phyloP scores from a whole-genome alignment of 1,284 basidiomycete species.

The Cerrena zonata region DNA sequence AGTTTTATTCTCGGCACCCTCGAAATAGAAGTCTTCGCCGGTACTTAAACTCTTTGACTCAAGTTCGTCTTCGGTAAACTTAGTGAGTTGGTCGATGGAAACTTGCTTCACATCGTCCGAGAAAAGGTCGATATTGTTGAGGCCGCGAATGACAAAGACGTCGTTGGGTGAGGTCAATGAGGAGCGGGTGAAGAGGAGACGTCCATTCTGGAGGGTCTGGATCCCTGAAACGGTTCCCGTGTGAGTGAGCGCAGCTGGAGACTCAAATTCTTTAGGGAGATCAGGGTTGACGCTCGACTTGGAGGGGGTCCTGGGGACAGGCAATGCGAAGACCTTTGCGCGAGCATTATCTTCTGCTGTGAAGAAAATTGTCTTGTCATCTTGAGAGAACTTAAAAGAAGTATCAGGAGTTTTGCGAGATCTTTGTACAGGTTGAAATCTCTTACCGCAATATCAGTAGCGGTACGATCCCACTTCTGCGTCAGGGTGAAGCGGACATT shows the following conservation, averaged over 20 bases:
- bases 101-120: conserved; percentile 18
- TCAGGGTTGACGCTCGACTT: conserved; percentile 45
- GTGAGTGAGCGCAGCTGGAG: conserved; percentile 55
- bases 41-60: conserved; percentile 48
- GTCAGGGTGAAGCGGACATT: conserved; percentile 68
- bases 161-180: conserved; percentile 73
- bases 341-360: conserved; percentile 72
- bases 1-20: conserved; percentile 62
- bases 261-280: conserved; percentile 42
- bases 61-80: conserved; percentile 54
- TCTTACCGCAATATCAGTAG: conserved; percentile 53
- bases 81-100: conserved; percentile 49
- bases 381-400: conserved; percentile 58
- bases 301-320: conserved; percentile 56
- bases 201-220: conserved; percentile 53
- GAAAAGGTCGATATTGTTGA: conserved; percentile 17
- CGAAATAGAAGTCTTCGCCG: conserved; percentile 82
- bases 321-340: conserved; percentile 66
- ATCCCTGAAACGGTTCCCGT: conserved; percentile 52
- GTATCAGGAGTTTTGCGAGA: too few relatives aligned
- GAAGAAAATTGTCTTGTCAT: conserved; percentile 66
- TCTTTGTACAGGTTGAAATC: too few relatives aligned
- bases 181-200: conserved; percentile 62
- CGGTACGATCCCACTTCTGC: conserved; percentile 79
- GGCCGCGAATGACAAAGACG: conserved; percentile 53